Conservation (phyloP, 805 yeast species). For the Candida easanensis region DNA sequence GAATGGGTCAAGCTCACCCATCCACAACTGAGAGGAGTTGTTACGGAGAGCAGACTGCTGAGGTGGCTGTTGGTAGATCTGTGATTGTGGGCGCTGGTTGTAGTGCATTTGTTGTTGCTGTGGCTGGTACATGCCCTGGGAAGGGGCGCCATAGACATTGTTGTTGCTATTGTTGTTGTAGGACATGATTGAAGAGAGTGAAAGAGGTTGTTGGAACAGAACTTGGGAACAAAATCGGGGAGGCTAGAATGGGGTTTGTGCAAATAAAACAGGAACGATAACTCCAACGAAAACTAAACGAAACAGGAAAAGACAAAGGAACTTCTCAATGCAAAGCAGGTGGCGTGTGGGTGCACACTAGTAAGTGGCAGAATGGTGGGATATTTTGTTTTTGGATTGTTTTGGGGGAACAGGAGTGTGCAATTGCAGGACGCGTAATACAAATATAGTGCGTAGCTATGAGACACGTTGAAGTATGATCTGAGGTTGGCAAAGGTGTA, state of each 20-base stretch:
- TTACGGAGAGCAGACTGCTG: conserved; percentile 14
- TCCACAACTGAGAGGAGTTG: conserved; percentile 51
- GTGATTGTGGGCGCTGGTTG: conserved; percentile 2
- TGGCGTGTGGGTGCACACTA: not conserved
- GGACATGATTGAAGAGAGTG: not conserved
- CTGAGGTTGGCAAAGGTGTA: too few species aligned
- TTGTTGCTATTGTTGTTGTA: conserved; percentile 1
- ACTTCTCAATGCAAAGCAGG: conserved; percentile 1
- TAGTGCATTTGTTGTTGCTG: conserved; percentile 10
- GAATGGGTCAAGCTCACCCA: conserved; percentile 87
- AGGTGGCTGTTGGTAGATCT: conserved; percentile 9
- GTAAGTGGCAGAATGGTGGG: not conserved
- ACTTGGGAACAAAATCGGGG: not conserved
- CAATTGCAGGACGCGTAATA: too few species aligned
- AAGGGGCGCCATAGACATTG: not conserved
- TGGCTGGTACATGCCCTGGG: not conserved
- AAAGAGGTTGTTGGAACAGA: too few species aligned
- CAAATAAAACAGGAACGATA: not conserved
- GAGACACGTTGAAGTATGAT: too few species aligned
- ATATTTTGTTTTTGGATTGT: not conserved
- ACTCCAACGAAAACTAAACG: not conserved
- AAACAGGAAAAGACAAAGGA: not conserved
- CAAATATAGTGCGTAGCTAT: too few species aligned
- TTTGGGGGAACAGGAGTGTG: not conserved
- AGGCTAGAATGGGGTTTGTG: not conserved